Conservation (phyloP, 2,329 filamentous ascomycete species). For the Colletotrichum eremochloae region DNA sequence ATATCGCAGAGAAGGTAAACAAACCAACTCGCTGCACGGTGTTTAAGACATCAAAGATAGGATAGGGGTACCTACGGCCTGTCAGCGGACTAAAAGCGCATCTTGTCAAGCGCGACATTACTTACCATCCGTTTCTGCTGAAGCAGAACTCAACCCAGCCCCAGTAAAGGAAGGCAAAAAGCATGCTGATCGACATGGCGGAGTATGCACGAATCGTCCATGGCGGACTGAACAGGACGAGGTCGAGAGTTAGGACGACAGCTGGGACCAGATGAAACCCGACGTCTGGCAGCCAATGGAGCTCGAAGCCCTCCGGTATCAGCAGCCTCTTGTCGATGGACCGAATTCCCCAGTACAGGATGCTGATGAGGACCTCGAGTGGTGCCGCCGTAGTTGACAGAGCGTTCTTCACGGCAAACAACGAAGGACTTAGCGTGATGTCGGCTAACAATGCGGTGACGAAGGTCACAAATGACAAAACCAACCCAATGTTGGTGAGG, state of each 20-base stretch:
- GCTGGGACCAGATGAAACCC: constrained; percentile 77
- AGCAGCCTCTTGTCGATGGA: constrained; percentile 67
- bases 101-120: background rate
- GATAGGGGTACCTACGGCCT: constrained; percentile 81
- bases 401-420: constrained; percentile 77
- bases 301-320: constrained; percentile 66
- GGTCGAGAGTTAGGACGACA: constrained; percentile 73
- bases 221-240: constrained; percentile 78
- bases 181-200: constrained; percentile 69
- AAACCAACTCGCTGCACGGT: constrained; percentile 75
- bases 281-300: constrained; percentile 70
- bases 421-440: constrained; percentile 66
- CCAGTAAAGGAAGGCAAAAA: constrained; percentile 78
- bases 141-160: constrained; percentile 82
- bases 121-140: constrained; percentile 73
- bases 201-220: constrained; percentile 75
- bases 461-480: constrained; percentile 73
- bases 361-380: constrained; percentile 77
- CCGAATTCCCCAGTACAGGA: constrained; percentile 80
- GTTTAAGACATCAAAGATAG: constrained; percentile 79
- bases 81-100: constrained; percentile 46
- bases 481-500: constrained; percentile 80
- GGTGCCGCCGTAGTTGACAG: constrained; percentile 76
- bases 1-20: constrained; percentile 76
- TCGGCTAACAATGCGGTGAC: constrained; percentile 73